Base-by-base conservation (phyloP, 441 rosid species). In the Pelargonium myrrhifolium region DNA sequence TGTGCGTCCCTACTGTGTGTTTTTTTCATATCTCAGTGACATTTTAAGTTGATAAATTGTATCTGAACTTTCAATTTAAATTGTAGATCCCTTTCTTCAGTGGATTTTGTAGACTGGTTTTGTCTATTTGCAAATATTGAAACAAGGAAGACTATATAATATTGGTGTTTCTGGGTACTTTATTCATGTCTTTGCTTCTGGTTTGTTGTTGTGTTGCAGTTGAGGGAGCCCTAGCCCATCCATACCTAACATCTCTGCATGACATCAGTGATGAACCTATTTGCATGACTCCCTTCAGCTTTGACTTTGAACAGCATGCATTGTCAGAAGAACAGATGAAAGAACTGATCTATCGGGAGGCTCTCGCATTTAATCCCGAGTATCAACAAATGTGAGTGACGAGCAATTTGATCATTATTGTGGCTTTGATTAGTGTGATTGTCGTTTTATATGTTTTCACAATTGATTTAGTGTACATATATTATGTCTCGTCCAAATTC, bases 211-310 rank as follows among this genome's bases (percentile, higher is more conserved):
- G n/a, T 47, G 17, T 9, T 61, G 76, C 87, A 94, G 99, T 94
- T 77, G 97, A 94, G 76, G 93, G 82, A 79, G 96, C 99, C 62
- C 74, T 94, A 49, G 93, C 86, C 37, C 98, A 92, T 59, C 98
- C 85, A 5, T 94, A 87, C 73, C 92, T 94, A 0, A 88, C 78
- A 21, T 83, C 92, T 71, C 79, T 91, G 28, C 97, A 94, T 8
- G 97, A 94, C 60, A 77, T 77, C 53, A 89, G 85, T 11, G 98
- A 94, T 76, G 99, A 94, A 75, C 99, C 99, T 3, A 74, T 86
- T 49, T 88, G 99, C 80, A 53, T n/a, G 22, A 83, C 76, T 70
- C 85, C 86, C 26, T 94, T 94, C 79, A 86, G 87, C 64, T 94
- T 92, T 10, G 98, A 94, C 18, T 92, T 94, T 24, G 98, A 94